Evolutionary conservation across 2,329 filamentous ascomycete genomes (phyloP).

Genomic region (Metarhizium brunneum): DNA sequence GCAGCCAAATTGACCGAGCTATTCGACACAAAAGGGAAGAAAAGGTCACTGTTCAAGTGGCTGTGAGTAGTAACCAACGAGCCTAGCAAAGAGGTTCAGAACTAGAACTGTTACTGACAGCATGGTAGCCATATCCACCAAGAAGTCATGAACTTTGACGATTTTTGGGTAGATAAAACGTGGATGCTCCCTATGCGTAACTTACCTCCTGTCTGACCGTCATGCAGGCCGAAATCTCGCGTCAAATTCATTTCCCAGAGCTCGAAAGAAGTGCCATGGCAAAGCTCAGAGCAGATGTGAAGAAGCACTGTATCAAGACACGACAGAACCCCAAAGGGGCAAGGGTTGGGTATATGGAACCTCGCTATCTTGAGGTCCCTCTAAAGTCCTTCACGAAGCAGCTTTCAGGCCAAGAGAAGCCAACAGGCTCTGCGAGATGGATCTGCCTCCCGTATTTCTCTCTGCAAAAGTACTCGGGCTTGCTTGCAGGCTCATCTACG

Average conservation of each 20-base stretch:
- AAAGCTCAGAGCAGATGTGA: conserved; percentile 28
- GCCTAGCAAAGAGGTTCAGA: neutral
- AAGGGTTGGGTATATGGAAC: conserved; percentile 33
- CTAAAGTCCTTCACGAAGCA: conserved; percentile 17
- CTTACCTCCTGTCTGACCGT: conserved; percentile 3
- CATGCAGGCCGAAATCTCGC: conserved; percentile 24
- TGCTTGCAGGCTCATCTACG: conserved; percentile 20
- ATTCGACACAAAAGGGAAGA: conserved; percentile 21
- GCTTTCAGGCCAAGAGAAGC: conserved; percentile 1
- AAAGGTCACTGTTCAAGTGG: conserved; percentile 31
- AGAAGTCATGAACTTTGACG: conserved; percentile 31
- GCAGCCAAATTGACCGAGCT: conserved; percentile 24
- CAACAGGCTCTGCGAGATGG: conserved; percentile 23
- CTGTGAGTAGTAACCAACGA: conserved; percentile 17
- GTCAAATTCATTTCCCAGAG: conserved; percentile 22
- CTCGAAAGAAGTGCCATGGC: conserved; percentile 24
- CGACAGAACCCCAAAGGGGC: conserved; percentile 26
- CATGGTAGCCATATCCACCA: conserved; percentile 26
- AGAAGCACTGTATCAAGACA: conserved; percentile 25
- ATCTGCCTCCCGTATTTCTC: conserved; percentile 39
- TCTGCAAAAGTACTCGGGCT: conserved; percentile 32
- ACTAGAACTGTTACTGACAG: conserved; percentile 7
- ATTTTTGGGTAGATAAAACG: conserved; percentile 19
- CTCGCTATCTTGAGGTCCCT: conserved; percentile 26
- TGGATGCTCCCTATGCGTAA: neutral